A percentile compares a stretch with the other conserved stretches of the same genome.
Evolutionary conservation across 129 eudicot species (phyloP).

Genomic region (Chrysanthemum lavandulifolium): DNA sequence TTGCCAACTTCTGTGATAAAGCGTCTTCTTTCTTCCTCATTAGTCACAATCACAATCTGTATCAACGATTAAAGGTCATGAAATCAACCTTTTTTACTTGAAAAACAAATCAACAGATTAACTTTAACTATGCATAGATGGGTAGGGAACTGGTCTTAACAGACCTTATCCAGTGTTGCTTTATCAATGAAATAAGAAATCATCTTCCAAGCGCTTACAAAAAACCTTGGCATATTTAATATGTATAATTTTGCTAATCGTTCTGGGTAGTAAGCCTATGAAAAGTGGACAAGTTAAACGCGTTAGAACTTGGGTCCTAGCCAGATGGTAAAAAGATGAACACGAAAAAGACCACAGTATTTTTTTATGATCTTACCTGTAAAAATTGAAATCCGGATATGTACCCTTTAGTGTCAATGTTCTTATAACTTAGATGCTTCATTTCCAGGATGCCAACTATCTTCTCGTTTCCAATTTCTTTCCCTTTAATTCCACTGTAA

Average conservation of each 20-base stretch:
- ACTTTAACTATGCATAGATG: too few species aligned
- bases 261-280: slow-evolving; percentile 52
- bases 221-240: slow-evolving; percentile 49
- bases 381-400: slow-evolving; percentile 55
- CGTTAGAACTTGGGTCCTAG: too few species aligned
- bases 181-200: slow-evolving; percentile 45
- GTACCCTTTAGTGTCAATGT: slow-evolving; percentile 38
- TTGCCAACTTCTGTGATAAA: slow-evolving; percentile 36
- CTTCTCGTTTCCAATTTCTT: slow-evolving; percentile 52
- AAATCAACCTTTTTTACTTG: not conserved
- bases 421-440: slow-evolving; percentile 33
- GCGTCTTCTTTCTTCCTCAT: slow-evolving; percentile 36
- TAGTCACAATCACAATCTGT: slow-evolving; percentile 40
- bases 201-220: slow-evolving; percentile 48
- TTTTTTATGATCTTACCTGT: slow-evolving; percentile 33
- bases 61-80: slow-evolving; percentile 5
- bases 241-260: slow-evolving; percentile 44
- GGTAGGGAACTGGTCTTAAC: too few species aligned
- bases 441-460: slow-evolving; percentile 41
- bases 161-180: slow-evolving; percentile 50
- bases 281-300: not conserved
- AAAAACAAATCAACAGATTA: too few species aligned
- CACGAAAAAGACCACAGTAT: too few species aligned
- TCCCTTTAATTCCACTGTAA: slow-evolving; percentile 37
- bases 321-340: too few species aligned